Base-by-base conservation (phyloP, 768 basidiomycete genomes). In the Hydnum rufescens region DNA sequence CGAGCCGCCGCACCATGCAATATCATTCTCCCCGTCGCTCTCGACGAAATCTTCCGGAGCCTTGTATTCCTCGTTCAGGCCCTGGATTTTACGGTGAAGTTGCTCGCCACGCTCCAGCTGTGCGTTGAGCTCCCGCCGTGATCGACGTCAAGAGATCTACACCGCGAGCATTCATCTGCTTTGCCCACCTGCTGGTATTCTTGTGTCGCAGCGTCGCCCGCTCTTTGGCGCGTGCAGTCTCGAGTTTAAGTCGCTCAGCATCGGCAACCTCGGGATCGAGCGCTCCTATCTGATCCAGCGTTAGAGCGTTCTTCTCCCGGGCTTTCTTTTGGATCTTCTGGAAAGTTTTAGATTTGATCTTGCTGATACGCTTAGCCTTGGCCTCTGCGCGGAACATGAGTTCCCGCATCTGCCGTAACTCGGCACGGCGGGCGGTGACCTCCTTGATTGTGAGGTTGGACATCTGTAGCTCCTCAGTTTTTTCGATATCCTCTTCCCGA, bases 321-420 rank as follows among this genome's bases (percentile, higher is more conserved):
- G 76, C 62, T n/a, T 83, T 89, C 63, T 85, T 74, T 60, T 78
- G 79, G 46, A 96, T 71, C 57, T 82, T 80, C 28, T 90, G 73
- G 63, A 89, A 97, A 2, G 86, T 77, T 67, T 89, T 93, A 64
- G 82, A 87, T 70, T 97, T 97, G 67, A 99, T 99, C 68, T 92
- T 96, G 22, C 81, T 76, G 18, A 93, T 71, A 18, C 92, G 77
- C 61, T 83, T 83, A 18, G 89, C 85, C 63, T 93, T 90, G 32
- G 76, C 69, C 59, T 96, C 93, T 0, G 88, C 88, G 3, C 92
- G 78, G 67, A 93, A 95, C 70, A 89, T 81, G 36, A 96, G 72
- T 59, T 95, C 92, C 19, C 93, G 81, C 76, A 87, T 86, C 61
- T 78, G 77, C 32, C 84, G 76, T 6, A 99, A 74, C 59, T 89